A percentile compares a stretch with the other conserved stretches of the same genome.
phyloP scores from a whole-genome alignment of 371 early-diverging fungal species.

The Syncephalastrum racemosum region DNA sequence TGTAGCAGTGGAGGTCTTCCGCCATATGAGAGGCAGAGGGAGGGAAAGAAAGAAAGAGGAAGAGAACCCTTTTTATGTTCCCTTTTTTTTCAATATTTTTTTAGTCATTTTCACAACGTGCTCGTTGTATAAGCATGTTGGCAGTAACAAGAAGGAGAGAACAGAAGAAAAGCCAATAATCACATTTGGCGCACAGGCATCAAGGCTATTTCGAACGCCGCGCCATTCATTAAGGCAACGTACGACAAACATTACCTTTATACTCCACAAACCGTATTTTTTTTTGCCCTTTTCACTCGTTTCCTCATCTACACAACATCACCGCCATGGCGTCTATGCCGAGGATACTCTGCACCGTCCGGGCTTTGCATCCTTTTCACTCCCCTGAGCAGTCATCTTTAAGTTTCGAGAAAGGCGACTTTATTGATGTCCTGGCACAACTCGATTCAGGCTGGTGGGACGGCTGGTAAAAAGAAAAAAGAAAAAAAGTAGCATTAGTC shows the following conservation, averaged over 20 bases:
- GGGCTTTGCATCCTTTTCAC: conserved; percentile 78
- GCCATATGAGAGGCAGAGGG: too few relatives aligned
- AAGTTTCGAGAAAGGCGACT: conserved; percentile 73
- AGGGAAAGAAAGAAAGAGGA: too few relatives aligned
- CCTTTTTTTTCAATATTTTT: conserved; percentile 5
- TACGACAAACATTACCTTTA: too few relatives aligned
- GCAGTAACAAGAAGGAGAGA: too few relatives aligned
- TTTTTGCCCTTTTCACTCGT: conserved; percentile 4
- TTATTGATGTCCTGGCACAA: conserved; percentile 78
- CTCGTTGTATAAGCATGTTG: too few relatives aligned
- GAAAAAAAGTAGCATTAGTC: neutral
- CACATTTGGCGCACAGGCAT: too few relatives aligned
- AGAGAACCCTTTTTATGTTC: neutral
- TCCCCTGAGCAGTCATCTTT: conserved; percentile 71
- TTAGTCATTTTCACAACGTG: neutral
- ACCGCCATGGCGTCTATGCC: conserved; percentile 19
- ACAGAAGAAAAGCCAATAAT: too few relatives aligned
- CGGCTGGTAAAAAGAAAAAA: conserved; percentile 48
- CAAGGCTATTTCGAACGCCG: too few relatives aligned
- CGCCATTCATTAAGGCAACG: too few relatives aligned
- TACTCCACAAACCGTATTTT: neutral
- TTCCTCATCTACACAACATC: conserved; percentile 2
- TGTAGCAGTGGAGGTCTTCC: too few relatives aligned
- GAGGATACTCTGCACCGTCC: conserved; percentile 37
- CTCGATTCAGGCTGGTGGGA: conserved; percentile 95